These are phyloP conservation scores for Phytophthora boehmeriae DNA, from an alignment of 352 stramenopile species.

Conservation along the genomic window DNA sequence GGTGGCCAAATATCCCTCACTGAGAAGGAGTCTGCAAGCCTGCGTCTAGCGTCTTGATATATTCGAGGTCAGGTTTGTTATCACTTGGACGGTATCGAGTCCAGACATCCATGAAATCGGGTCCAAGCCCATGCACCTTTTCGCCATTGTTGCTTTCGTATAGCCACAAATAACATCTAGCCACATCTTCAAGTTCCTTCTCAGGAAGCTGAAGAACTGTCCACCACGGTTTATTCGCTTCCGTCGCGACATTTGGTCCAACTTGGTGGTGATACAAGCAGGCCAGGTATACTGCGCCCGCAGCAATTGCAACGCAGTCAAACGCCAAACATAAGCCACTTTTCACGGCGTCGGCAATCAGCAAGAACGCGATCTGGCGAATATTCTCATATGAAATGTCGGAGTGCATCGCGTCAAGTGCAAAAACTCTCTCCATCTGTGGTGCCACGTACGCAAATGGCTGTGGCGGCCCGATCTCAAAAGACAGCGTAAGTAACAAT, in stretches of 20 bases:
- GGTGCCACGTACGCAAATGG: slow-evolving; percentile 67
- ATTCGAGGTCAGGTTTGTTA: slow-evolving; percentile 68
- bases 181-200: slow-evolving; percentile 64
- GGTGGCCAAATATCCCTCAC: neutral
- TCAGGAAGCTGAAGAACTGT: slow-evolving; percentile 52
- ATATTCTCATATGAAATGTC: slow-evolving; percentile 51
- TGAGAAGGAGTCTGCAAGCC: slow-evolving; percentile 43
- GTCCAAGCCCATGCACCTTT: slow-evolving; percentile 40
- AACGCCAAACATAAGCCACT: slow-evolving; percentile 61
- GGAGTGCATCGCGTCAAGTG: slow-evolving; percentile 62
- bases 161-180: slow-evolving; percentile 65
- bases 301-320: slow-evolving; percentile 52
- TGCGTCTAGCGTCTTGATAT: slow-evolving; percentile 61
- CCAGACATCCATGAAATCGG: slow-evolving; percentile 61
- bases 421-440: slow-evolving; percentile 60
- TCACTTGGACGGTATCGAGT: slow-evolving; percentile 51
- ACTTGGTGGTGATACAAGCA: slow-evolving; percentile 70
- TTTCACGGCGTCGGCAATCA: slow-evolving; percentile 69
- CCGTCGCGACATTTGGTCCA: slow-evolving; percentile 60
- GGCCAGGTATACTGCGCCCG: slow-evolving; percentile 70
- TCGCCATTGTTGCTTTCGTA: slow-evolving; percentile 56
- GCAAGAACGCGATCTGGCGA: slow-evolving; percentile 54
- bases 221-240: slow-evolving; percentile 76
- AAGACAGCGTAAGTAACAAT: slow-evolving; percentile 75
- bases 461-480: slow-evolving; percentile 72